Percentiles rank a stretch among this genome's conserved stretches.
Evolutionary conservation across 1,139 yeast genomes (phyloP).

Genomic region (Insectozyma bohioensis): DNA sequence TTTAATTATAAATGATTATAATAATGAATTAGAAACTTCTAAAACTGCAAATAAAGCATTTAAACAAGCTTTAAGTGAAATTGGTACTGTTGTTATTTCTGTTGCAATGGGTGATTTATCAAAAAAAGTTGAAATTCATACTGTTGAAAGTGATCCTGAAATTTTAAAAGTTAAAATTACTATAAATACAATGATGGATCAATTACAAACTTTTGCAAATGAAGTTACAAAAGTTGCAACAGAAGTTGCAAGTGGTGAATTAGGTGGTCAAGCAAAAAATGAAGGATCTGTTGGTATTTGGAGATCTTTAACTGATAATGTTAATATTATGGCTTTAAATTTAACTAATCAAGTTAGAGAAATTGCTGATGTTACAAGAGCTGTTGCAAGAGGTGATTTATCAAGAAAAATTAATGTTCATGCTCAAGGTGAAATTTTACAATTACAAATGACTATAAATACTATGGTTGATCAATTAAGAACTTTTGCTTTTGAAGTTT

Average conservation of each 20-base stretch:
- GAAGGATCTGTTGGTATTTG: slow-evolving; percentile 85
- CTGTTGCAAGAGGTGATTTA: slow-evolving; percentile 78
- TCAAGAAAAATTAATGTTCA: slow-evolving; percentile 77
- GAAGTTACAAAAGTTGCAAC: slow-evolving; percentile 87
- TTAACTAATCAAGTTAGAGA: slow-evolving; percentile 82
- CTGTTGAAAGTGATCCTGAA: slow-evolving; percentile 72
- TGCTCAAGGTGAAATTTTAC: slow-evolving; percentile 81
- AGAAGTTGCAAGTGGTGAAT: slow-evolving; percentile 84
- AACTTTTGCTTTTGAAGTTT: slow-evolving; percentile 85
- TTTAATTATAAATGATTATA: slow-evolving; percentile 25
- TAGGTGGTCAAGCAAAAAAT: slow-evolving; percentile 85
- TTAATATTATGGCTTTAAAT: slow-evolving; percentile 84
- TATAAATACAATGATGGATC: slow-evolving; percentile 87
- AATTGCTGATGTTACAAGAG: slow-evolving; percentile 85
- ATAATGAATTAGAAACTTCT: slow-evolving; percentile 49
- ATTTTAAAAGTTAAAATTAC: slow-evolving; percentile 77
- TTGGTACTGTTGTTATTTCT: slow-evolving; percentile 78
- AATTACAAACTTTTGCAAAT: slow-evolving; percentile 74
- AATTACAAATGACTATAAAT: slow-evolving; percentile 75
- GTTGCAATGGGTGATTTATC: slow-evolving; percentile 86
- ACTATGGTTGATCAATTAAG: slow-evolving; percentile 88
- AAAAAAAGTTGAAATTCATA: slow-evolving; percentile 71
- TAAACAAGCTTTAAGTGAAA: slow-evolving; percentile 72
- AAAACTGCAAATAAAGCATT: slow-evolving; percentile 72
- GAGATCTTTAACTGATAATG: slow-evolving; percentile 81